phyloP scores from a whole-genome alignment of 2,329 filamentous ascomycete species.

The Metarhizium sp. region DNA sequence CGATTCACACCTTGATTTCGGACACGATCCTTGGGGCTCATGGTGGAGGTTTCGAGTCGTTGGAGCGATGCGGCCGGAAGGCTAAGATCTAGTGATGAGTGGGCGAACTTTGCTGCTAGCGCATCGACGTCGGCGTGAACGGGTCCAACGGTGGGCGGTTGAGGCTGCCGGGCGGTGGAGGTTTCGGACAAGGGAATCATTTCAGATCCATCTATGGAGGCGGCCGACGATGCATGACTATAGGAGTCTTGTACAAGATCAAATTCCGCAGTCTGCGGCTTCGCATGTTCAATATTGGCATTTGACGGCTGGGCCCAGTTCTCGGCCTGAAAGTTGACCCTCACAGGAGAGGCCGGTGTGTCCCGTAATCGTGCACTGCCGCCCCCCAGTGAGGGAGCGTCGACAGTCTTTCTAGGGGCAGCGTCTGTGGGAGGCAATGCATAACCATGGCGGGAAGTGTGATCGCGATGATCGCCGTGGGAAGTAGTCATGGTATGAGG shows the following conservation, averaged over 20 bases:
- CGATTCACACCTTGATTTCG: constrained; percentile 30
- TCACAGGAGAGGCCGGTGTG: constrained; percentile 46
- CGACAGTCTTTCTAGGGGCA: constrained; percentile 25
- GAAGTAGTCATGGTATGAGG: constrained; percentile 20
- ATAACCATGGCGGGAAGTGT: constrained; percentile 8
- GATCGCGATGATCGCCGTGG: constrained; percentile 11
- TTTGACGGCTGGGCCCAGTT: constrained; percentile 44
- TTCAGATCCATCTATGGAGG: neutral
- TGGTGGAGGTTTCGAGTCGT: constrained; percentile 21
- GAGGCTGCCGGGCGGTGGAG: neutral
- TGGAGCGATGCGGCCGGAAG: constrained; percentile 11
- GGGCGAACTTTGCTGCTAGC: constrained; percentile 9
- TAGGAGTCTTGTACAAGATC: constrained; percentile 9
- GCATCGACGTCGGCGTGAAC: constrained; percentile 4
- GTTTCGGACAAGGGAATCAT: constrained; percentile 1
- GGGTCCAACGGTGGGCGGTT: neutral
- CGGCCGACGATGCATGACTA: neutral
- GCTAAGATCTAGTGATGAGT: constrained; percentile 9
- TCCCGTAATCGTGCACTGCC: constrained; percentile 34
- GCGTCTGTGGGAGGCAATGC: constrained; percentile 10
- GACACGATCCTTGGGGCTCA: constrained; percentile 21
- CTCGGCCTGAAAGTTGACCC: constrained; percentile 43
- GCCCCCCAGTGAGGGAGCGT: constrained; percentile 17
- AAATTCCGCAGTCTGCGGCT: constrained; percentile 16
- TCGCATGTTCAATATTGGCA: constrained; percentile 37